Conservation (phyloP, 2,329 filamentous ascomycete species). For the Paracamarosporium sp. region DNA sequence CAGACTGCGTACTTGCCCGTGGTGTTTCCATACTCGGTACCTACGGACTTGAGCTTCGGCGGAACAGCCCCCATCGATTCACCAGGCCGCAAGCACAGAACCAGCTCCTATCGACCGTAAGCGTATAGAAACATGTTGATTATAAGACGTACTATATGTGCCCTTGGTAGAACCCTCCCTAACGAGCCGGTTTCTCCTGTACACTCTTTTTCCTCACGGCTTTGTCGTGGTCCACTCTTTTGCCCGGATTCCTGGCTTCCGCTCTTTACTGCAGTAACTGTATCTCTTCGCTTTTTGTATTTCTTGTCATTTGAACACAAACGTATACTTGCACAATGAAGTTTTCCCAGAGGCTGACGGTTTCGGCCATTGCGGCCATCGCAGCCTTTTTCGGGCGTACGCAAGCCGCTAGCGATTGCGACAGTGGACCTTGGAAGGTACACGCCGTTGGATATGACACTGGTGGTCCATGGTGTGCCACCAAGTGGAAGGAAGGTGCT, state of each 20-base stretch:
- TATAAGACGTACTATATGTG: slow-evolving; percentile 3
- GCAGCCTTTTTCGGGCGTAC: background rate
- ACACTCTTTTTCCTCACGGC: slow-evolving; percentile 6
- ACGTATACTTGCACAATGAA: background rate
- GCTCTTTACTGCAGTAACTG: slow-evolving; percentile 1
- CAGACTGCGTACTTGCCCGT: background rate
- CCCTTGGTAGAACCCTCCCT: background rate
- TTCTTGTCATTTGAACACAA: background rate
- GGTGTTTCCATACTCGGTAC: background rate
- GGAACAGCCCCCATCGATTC: slow-evolving; percentile 3
- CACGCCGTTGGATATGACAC: slow-evolving; percentile 5
- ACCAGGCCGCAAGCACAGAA: background rate
- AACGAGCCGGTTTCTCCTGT: background rate
- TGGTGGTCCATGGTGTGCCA: slow-evolving; percentile 3
- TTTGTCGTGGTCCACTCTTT: slow-evolving; percentile 5
- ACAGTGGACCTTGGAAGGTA: slow-evolving; percentile 5
- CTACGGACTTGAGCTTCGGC: slow-evolving; percentile 1
- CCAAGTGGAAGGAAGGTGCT: slow-evolving; percentile 7
- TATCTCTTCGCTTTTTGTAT: background rate
- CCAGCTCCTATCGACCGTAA: background rate
- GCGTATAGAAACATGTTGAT: background rate
- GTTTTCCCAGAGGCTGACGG: background rate
- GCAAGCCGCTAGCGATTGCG: slow-evolving; percentile 3
- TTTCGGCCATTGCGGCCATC: slow-evolving; percentile 1
- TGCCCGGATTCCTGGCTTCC: background rate